phyloP scores from a whole-genome alignment of 2,329 filamentous ascomycete species.

The Beauveria sp. region DNA sequence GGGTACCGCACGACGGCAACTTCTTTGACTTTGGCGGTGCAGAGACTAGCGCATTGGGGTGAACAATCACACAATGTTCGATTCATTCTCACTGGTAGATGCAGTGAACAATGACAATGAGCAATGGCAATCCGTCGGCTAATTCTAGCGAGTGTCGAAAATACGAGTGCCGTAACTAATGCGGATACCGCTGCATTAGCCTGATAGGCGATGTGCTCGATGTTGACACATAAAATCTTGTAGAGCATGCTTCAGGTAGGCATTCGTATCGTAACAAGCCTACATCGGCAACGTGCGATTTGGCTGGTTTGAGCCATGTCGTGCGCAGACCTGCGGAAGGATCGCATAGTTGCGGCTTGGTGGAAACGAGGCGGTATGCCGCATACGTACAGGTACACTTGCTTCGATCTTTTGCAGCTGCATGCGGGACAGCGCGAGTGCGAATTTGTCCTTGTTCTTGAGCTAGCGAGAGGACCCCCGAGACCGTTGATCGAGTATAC shows the following conservation, averaged over 20 bases:
- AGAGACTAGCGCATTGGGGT: neutral
- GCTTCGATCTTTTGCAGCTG: neutral
- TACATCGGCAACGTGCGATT: neutral
- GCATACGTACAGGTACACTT: neutral
- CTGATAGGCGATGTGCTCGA: neutral
- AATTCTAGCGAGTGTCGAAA: no score
- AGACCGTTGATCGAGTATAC: neutral
- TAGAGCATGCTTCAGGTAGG: neutral
- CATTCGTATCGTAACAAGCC: no score
- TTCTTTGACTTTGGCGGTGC: neutral
- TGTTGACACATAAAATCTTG: neutral
- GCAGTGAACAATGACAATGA: neutral
- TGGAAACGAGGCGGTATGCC: neutral
- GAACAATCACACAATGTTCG: no score
- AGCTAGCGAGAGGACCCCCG: neutral
- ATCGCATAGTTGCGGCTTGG: no score
- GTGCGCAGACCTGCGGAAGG: neutral
- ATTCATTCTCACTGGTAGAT: neutral
- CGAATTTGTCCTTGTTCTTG: neutral
- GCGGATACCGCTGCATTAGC: neutral
- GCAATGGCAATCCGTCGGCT: neutral
- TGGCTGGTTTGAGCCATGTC: neutral
- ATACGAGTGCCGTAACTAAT: no score
- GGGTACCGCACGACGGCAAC: neutral
- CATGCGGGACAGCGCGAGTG: neutral